Base-by-base conservation (phyloP, 2,329 filamentous ascomycete genomes). In the Fusarium sp. region DNA sequence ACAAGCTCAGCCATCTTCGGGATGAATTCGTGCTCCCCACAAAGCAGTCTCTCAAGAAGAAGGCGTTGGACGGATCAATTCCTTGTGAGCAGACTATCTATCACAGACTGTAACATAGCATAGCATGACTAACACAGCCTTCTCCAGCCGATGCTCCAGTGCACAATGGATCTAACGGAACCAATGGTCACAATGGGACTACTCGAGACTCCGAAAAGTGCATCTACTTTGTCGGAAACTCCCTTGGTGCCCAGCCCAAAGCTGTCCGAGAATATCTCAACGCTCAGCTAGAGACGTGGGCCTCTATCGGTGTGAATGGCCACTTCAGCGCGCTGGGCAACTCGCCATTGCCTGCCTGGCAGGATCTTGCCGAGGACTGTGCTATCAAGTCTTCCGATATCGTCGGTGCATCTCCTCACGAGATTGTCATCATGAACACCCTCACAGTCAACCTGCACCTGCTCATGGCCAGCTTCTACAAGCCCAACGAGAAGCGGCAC, bases 211-310 rank as follows among this genome's bases (percentile, higher is more conserved):
- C 67, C 6, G 66, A 75, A 42, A 69, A 72, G 54, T 73, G 74
- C 56, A 88, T 92, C 56, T 97, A 97, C 75, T 87, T 97, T 62
- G 94, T 92, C 65, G 93, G 93, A 53, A 96, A 97, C 78, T 96
- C 92, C 0, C 83, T 97, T 1, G 93, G 93, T 33, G 84, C 94
- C 4, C 93, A 97, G 73, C 92, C 93, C 39, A 86, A 84, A 60
- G 83, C 84, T 13, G 87, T 88, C 0, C 80, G 84, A 15, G 78
- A 82, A 14, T 88, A 91, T 61, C 77, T 96, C 60, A 80, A 88
- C 41, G 83, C 86, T 6, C 92, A 96, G 66, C 83, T 96, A 1
- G 84, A 89, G 60, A 92, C 91, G 4, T 97, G 93, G 93, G 89
- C 89, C 0, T 89, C 87, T 0, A 89, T 95, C 64, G 93, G 89